Evolutionary conservation across 2,329 filamentous ascomycete species (phyloP).

Genomic region (Paecilomyces dactylethromorphus): DNA sequence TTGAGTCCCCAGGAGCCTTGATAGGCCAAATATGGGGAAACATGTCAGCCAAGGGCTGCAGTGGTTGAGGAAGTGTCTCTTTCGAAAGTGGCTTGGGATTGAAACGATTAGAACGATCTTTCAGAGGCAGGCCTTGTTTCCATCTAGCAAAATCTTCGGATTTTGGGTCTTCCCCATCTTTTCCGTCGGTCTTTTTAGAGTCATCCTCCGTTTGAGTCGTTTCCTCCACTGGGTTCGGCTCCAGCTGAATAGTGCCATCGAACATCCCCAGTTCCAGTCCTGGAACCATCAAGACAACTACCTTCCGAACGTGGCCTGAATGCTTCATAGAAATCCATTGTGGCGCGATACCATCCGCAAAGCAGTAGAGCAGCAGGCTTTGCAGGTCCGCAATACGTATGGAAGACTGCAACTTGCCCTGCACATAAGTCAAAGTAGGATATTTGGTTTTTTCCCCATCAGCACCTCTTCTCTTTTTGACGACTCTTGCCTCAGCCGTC

Average conservation of each 20-base stretch:
- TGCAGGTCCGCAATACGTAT: slow-evolving; percentile 56
- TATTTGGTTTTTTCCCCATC: slow-evolving; percentile 44
- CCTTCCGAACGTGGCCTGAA: slow-evolving; percentile 56
- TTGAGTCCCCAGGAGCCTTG: slow-evolving; percentile 78
- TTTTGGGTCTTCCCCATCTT: slow-evolving; percentile 14
- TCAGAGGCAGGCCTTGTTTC: slow-evolving; percentile 32
- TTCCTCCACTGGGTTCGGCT: slow-evolving; percentile 16
- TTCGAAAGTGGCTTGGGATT: slow-evolving; percentile 25
- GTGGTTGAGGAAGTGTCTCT: slow-evolving; percentile 36
- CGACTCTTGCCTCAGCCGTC: slow-evolving; percentile 9
- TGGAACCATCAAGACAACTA: slow-evolving; percentile 86
- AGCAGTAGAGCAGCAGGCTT: slow-evolving; percentile 52
- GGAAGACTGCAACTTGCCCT: slow-evolving; percentile 48
- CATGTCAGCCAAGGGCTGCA: slow-evolving; percentile 68
- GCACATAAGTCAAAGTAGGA: slow-evolving; percentile 47
- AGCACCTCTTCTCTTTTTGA: slow-evolving; percentile 25
- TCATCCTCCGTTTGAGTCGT: slow-evolving; percentile 3
- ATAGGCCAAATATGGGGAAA: slow-evolving; percentile 88
- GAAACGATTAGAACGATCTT: slow-evolving; percentile 24
- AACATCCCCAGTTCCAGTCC: slow-evolving; percentile 91
- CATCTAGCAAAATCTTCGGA: slow-evolving; percentile 29
- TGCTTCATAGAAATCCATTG: slow-evolving; percentile 58
- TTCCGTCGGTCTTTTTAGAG: slow-evolving; percentile 3
- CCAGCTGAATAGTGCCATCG: slow-evolving; percentile 47
- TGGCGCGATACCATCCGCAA: slow-evolving; percentile 56